Evolutionary conservation across 805 yeast genomes (phyloP), one percentile per base, ranked within the genome.

Genomic region (Jamesozyma hellenica): DNA sequence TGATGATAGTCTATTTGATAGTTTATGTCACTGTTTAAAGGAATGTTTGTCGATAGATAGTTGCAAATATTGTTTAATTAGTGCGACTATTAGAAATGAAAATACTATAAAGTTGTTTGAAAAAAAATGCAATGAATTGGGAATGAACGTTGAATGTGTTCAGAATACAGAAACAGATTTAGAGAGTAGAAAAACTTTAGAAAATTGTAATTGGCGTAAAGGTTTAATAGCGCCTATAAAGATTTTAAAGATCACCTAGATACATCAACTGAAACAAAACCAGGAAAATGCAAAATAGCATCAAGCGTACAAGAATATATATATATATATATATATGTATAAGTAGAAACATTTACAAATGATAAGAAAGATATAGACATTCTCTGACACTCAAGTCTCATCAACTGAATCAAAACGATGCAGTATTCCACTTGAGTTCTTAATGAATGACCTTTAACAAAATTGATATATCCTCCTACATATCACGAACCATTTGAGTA

Each of bases 51-150:
- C n/a, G 18, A 45, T 55, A 14, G 47, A 42, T 44, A n/a, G 38
- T 8, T 41, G 47, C 28, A 38, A 36, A n/a, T 45, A 44, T 25
- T 49, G 65, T 17, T 14, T 33, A 23, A 33, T 33, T 4, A 23
- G 28, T 13, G 90, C 94, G 4, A 83, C 96, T 0, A 68, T 81
- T 2, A 62, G 97, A 39, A 86, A 82, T 40, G 66, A 59, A 18
- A 67, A 60, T 2, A 79, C 86, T 0, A 50, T 71, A 1, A 40
- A 49, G 1, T 61, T 47, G 3, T 77, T 79, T 62, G 72, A 68
- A 35, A 33, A 49, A 0, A 55, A 51, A 26, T 54, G 75, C 7
- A 38, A 38, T 5, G 35, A 39, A 21, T 28, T 38, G 1, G 50
- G 48, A 0, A 28, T 68, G 23, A 27, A 34, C 1, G 51, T 50